Conservation (phyloP, 129 eudicot species). For the Chrysanthemum lavandulifolium region DNA sequence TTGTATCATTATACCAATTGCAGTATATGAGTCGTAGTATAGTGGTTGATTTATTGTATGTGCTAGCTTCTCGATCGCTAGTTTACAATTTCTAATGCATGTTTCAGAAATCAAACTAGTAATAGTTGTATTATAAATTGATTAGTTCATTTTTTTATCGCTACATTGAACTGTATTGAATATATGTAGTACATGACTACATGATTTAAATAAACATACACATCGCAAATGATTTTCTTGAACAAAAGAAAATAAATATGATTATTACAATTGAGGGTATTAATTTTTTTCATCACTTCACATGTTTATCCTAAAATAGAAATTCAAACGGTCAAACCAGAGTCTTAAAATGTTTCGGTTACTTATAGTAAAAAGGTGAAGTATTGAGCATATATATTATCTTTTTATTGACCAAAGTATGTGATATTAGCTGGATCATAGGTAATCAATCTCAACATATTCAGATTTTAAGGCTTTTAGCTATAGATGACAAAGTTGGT, state of each 20-base stretch:
- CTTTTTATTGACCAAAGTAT: conserved; percentile 16
- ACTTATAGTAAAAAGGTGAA: conserved; percentile 12
- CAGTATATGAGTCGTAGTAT: not conserved
- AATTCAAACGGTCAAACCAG: conserved; percentile 27
- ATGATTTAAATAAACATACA: no score
- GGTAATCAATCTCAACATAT: not conserved
- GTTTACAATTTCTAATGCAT: no score
- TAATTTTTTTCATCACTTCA: conserved; percentile 1
- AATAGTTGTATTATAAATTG: no score
- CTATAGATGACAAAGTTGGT: conserved; percentile 24
- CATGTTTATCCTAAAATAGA: conserved; percentile 3
- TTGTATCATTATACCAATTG: not conserved
- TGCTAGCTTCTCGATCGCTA: no score
- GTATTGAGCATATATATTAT: not conserved
- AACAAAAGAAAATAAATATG: not conserved
- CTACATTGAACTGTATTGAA: no score
- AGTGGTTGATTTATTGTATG: no score
- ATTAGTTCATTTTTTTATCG: no score
- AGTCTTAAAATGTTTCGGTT: conserved; percentile 17
- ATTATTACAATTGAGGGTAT: no score
- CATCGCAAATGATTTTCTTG: not conserved
- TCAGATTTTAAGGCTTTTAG: not conserved
- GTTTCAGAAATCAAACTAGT: no score
- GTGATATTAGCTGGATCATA: conserved; percentile 6
- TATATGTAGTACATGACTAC: no score